Evolutionary conservation across 192 early-diverging fungal species (phyloP).

Genomic region (Phlyctochytrium arcticum): DNA sequence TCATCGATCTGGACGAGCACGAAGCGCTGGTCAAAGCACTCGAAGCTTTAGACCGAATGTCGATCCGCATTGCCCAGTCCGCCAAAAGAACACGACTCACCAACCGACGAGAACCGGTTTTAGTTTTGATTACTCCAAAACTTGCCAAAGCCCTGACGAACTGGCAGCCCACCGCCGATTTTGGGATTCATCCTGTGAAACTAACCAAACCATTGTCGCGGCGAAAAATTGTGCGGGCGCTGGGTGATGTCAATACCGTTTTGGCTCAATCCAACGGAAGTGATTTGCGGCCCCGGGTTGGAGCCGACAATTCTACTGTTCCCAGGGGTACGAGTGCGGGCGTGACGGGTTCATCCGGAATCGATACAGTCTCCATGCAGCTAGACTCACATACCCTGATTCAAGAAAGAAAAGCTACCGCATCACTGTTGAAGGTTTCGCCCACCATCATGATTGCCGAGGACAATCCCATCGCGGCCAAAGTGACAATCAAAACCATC

Average conservation of each 20-base stretch:
- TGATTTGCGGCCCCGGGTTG: background rate
- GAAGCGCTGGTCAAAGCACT: background rate
- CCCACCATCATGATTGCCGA: constrained; percentile 1
- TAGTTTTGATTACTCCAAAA: background rate
- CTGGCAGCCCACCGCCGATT: background rate
- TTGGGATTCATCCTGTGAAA: background rate
- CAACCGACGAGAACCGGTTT: too few species aligned
- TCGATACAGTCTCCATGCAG: background rate
- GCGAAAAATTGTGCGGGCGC: background rate
- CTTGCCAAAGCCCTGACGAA: background rate
- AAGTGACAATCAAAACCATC: constrained; percentile 7
- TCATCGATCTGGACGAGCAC: background rate
- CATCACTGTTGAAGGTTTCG: background rate
- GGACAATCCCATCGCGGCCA: background rate
- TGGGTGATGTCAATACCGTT: background rate
- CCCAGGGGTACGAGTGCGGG: background rate
- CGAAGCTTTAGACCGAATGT: background rate
- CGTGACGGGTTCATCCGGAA: too few species aligned
- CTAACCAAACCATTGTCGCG: background rate
- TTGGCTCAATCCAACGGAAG: background rate
- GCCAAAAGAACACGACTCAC: too few species aligned
- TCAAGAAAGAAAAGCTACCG: too few species aligned
- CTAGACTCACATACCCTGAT: too few species aligned
- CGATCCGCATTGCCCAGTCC: too few species aligned
- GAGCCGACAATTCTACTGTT: background rate